Evolutionary conservation across 306 rosid species (phyloP), one percentile per base, ranked within the genome.

Genomic region (Pterocarpus macrocarpus): DNA sequence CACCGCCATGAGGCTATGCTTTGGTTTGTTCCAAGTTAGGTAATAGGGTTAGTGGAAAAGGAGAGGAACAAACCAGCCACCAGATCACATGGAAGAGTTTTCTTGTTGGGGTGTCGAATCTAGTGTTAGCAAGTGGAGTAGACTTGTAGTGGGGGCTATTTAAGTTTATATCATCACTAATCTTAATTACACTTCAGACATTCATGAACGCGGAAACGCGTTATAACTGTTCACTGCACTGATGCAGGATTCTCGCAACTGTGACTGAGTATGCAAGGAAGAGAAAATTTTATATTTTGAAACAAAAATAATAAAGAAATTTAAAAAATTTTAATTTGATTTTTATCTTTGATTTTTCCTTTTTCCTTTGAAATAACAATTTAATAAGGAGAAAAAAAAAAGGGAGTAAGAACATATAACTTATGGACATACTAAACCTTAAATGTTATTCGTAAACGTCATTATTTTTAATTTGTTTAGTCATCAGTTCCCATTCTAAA

Each of bases 1-100:
- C 87, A 81, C 73, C 81, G 67, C 33, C 79, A 52, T 58, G 17
- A 69, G 56, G 63, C 69, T 39, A 64, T 69, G 78, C 32, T 69
- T 75, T 63, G 70, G 64, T 64, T 35, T 71, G 66, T 69, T 69
- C 34, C 3, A 49, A 43, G 55, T 64, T 47, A 50, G 53, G 84
- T 65, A 50, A 69, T 73, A 32, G 63, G 44, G 38, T 49, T 36
- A 67, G 15, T 34, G 65, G 57, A 66, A 67, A 64, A 55, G 16
- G 28, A 14, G 28, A 75, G 56, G 66, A 82, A 75, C 9, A 35
- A 63, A 52, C 55, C 43, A 76, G 64, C 49, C 76, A 45, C 45
- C 77, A 47, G 64, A 71, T 78, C 89, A 74, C 86, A 83, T 80
- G 87, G 73, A 58, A 43, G 57, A 59, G 32, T 13, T 79, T 85